phyloP scores from a whole-genome alignment of 2,329 filamentous ascomycete genomes.

The Periconia digitata region DNA sequence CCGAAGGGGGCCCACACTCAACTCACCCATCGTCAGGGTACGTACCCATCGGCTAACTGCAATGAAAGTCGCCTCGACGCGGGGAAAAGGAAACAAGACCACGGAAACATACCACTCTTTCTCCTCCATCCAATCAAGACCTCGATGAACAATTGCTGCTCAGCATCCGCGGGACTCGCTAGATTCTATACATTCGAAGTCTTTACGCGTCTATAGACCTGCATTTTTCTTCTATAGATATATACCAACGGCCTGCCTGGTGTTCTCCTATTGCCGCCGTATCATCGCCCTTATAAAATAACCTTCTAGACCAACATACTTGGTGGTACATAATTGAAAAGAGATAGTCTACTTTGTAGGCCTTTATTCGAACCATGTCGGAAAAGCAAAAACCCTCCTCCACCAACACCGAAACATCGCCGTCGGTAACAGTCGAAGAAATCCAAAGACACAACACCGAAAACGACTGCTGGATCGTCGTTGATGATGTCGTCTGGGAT shows the following conservation, averaged over 20 bases:
- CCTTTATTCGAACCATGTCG: neutral
- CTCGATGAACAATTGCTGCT: too few relatives aligned
- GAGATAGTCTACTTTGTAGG: too few relatives aligned
- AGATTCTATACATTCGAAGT: too few relatives aligned
- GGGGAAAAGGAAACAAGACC: neutral
- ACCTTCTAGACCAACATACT: too few relatives aligned
- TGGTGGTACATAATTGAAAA: too few relatives aligned
- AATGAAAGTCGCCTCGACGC: neutral
- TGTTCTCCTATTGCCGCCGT: too few relatives aligned
- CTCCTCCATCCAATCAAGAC: too few relatives aligned
- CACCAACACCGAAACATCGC: neutral
- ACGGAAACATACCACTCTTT: neutral
- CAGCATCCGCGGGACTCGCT: too few relatives aligned
- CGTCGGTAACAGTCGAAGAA: slow-evolving; percentile 12
- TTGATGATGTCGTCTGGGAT: slow-evolving; percentile 66
- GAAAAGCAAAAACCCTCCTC: slow-evolving; percentile 1
- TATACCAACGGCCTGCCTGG: too few relatives aligned
- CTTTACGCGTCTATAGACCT: too few relatives aligned
- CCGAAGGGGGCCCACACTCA: neutral
- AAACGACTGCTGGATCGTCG: slow-evolving; percentile 60
- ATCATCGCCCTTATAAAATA: too few relatives aligned
- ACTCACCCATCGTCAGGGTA: neutral
- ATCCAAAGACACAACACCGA: slow-evolving; percentile 15
- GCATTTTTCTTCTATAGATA: too few relatives aligned
- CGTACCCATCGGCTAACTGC: neutral